These are phyloP conservation scores for Microglena sp. DNA, from an alignment of 139 green algal genomes.

Conservation along the genomic window DNA sequence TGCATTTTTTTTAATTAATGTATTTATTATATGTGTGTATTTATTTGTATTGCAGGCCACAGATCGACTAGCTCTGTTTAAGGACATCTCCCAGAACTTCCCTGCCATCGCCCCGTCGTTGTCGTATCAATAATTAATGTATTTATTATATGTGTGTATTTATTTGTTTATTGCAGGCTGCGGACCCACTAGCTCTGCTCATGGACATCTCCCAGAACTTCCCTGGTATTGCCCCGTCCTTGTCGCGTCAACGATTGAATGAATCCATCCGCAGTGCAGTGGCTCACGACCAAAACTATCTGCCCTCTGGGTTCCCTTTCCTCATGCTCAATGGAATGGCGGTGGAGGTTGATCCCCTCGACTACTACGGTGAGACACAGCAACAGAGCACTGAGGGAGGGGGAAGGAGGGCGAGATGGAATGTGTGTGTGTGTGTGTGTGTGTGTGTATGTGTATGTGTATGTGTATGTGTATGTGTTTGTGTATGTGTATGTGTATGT, in stretches of 20 bases:
- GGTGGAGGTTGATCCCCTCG: constrained; percentile 47
- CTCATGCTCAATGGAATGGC: constrained; percentile 71
- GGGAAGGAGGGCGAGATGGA: too few relatives aligned
- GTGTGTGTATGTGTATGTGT: too few relatives aligned
- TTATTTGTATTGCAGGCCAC: constrained; percentile 30
- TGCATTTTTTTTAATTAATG: too few relatives aligned
- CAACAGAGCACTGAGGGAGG: too few relatives aligned
- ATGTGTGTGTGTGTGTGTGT: too few relatives aligned
- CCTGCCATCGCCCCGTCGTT: constrained; percentile 63
- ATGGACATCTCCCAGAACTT: constrained; percentile 81
- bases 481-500: too few relatives aligned
- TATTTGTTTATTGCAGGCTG: constrained; percentile 31
- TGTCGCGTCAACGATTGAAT: constrained; percentile 41
- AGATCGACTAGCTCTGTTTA: constrained; percentile 66
- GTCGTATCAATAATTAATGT: too few relatives aligned
- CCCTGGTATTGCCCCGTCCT: constrained; percentile 55
- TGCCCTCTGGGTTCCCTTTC: constrained; percentile 42
- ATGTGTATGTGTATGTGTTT: too few relatives aligned
- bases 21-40: too few relatives aligned
- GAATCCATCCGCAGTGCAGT: constrained; percentile 25
- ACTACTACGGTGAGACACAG: constrained; percentile 39
- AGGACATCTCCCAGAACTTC: constrained; percentile 81
- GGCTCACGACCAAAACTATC: constrained; percentile 25
- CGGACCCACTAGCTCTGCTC: constrained; percentile 66
- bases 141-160: too few relatives aligned